phyloP scores from a whole-genome alignment of 1,284 basidiomycete species.

The Ustanciosporium gigantosporum region DNA sequence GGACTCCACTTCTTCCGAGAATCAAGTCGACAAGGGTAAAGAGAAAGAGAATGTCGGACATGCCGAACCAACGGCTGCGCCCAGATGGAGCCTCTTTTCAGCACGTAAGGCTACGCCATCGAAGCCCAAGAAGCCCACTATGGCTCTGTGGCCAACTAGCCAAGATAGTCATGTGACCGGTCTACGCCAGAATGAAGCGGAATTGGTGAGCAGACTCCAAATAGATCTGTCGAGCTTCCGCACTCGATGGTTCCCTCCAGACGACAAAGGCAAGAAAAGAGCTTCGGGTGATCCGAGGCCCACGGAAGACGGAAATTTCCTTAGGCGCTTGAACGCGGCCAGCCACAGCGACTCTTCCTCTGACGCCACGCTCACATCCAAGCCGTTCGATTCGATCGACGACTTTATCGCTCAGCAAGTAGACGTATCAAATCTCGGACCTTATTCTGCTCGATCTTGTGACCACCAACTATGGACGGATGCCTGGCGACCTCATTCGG shows the following conservation, averaged over 20 bases:
- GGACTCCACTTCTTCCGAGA: too few species aligned
- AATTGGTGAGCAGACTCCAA: neutral
- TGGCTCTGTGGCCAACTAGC: constrained; percentile 15
- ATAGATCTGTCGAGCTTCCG: constrained; percentile 8
- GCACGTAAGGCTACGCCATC: constrained; percentile 1
- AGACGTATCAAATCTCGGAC: too few species aligned
- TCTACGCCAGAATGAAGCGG: neutral
- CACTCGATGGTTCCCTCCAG: constrained; percentile 2
- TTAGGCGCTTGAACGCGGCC: neutral
- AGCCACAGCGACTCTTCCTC: neutral
- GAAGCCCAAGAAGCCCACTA: constrained; percentile 14
- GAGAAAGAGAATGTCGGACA: too few species aligned
- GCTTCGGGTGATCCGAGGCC: too few species aligned
- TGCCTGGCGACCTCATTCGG: constrained; percentile 16
- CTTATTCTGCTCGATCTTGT: too few species aligned
- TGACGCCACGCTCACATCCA: neutral
- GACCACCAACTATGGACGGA: constrained; percentile 30
- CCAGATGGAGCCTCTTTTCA: constrained; percentile 24
- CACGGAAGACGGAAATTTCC: too few species aligned
- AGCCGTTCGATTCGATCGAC: too few species aligned
- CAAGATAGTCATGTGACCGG: constrained; percentile 15
- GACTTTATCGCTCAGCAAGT: too few species aligned
- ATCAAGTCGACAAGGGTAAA: too few species aligned
- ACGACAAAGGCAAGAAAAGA: too few species aligned
- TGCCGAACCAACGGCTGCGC: neutral